Evolutionary conservation across 768 basidiomycete genomes (phyloP), one percentile per base, ranked within the genome.

Genomic region (Lepiota brunneoincarnata): DNA sequence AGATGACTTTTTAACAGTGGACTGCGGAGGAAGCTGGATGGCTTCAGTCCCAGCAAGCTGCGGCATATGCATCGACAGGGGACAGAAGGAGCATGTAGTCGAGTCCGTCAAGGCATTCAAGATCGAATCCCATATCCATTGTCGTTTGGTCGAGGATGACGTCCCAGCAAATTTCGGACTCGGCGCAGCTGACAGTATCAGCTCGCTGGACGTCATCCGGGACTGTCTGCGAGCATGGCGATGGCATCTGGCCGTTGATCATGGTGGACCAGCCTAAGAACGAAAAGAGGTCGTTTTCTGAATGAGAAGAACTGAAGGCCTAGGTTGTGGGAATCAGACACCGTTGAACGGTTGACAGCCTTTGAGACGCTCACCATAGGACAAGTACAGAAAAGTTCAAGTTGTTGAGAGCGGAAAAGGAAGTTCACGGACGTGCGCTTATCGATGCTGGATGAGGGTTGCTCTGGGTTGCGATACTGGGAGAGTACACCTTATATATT

Each of bases 81-180:
- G 65, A 66, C 41, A 68, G 67, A 7, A 75, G 61, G 18, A 75
- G 66, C 15, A 63, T 58, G 48, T 71, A 67, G 38, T 74, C 74
- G 11, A 76, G 65, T 6, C 74, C 74, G 20, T 71, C 65, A 23
- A 76, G 59, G 56, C 71, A 72, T 44, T 69, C 66, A 31, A 61
- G 34, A 61, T 76, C 70, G 50, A 75, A 73, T 9, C 67, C 72
- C 44, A 72, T 59, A 11, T 69, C 67, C 24, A 73, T 62, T 1
- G 70, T 70, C 15, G 72, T 73, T 20, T 64, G 69, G 49, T 75
- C 73, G 43, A 76, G 60, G 39, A 73, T 57, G 10, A 58, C 54
- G 17, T 54, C 46, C 53, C 45, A 54, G 38, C 34, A 39, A 20
- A 39, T 38, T 20, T 54, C 46, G n/a, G 26, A 39, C 23, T 54